Evolutionary conservation across 805 yeast genomes (phyloP), one percentile per base, ranked within the genome.

Genomic region (Starmerella powellii): DNA sequence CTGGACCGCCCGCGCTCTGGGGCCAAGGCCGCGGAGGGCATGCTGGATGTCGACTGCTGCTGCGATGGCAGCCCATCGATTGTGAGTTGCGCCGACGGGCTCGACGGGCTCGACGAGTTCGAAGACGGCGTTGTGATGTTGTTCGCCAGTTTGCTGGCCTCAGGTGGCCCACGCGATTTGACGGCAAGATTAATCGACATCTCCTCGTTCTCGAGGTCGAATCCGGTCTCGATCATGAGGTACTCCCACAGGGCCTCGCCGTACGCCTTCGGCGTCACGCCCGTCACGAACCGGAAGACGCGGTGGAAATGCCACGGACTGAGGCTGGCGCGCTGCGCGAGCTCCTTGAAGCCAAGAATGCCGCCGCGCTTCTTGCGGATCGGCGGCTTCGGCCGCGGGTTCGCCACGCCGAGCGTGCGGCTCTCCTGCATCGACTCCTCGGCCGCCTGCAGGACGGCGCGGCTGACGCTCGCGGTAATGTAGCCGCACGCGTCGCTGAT

Each of bases 271-370:
- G 94, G 94, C 1, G 95, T 84, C 45, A 83, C 70, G 2, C 93
- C 88, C 4, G 93, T 81, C 47, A 84, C 82, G 42, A 78, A 73
- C 61, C 85, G 80, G 67, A 85, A 85, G 19, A 85, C 94, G 39
- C 95, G 67, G 65, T 85, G 95, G 62, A 85, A 85, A 61, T 85
- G 95, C 94, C 94, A 85, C 20, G 94, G 91, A 10, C 84, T 74
- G 45, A 85, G 69, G 51, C 80, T 80, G 8, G 86, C 78, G 56
- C 84, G 80, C 17, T 83, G 77, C 8, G 94, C 95, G 56, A 85
- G 68, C 58, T 85, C 94, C 59, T 83, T 81, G 65, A 85, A 85
- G 48, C 78, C 65, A 50, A 62, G 46, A 26, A 61, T 58, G 12
- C 65, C 65, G 17, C 65, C 65, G 17, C 65, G 53, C 41, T 62